These are phyloP conservation scores for Xylariales sp. DNA, from an alignment of 2,329 filamentous ascomycete genomes.

Conservation along the genomic window DNA sequence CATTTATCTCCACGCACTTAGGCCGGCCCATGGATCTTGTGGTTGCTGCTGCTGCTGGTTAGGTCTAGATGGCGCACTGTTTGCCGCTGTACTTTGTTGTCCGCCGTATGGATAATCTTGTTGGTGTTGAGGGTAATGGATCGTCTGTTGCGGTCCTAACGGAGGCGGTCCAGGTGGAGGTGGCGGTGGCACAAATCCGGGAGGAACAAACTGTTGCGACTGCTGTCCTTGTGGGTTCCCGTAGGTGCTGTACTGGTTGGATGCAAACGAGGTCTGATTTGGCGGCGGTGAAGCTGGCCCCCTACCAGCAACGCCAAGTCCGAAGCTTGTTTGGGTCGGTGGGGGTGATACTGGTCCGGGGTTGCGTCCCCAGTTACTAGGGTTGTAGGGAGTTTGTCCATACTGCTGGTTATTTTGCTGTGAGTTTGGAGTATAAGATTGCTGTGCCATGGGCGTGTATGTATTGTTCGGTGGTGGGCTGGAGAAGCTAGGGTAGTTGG, in stretches of 20 bases:
- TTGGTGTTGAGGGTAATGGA: slow-evolving; percentile 60
- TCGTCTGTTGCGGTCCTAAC: slow-evolving; percentile 71
- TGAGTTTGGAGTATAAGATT: slow-evolving; percentile 49
- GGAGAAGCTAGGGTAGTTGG: slow-evolving; percentile 58
- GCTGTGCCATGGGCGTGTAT: slow-evolving; percentile 47
- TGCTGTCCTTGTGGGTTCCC: slow-evolving; percentile 57
- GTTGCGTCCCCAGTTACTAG: slow-evolving; percentile 68
- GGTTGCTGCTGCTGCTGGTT: slow-evolving; percentile 54
- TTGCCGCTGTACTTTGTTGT: slow-evolving; percentile 34
- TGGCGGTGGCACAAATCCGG: slow-evolving; percentile 71
- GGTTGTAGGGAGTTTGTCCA: slow-evolving; percentile 65
- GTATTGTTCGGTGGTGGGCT: slow-evolving; percentile 54
- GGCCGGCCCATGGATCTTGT: slow-evolving; percentile 64
- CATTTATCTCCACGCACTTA: slow-evolving; percentile 63
- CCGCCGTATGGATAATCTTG: slow-evolving; percentile 47
- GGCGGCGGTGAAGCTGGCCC: slow-evolving; percentile 69
- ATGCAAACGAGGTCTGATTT: slow-evolving; percentile 51
- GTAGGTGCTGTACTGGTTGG: slow-evolving; percentile 61
- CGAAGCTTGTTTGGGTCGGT: slow-evolving; percentile 54
- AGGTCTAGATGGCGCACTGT: slow-evolving; percentile 47
- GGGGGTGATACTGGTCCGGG: slow-evolving; percentile 63
- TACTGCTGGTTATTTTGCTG: slow-evolving; percentile 59
- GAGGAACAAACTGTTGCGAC: slow-evolving; percentile 62
- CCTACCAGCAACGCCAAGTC: slow-evolving; percentile 48
- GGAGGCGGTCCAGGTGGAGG: slow-evolving; percentile 73